phyloP scores from a whole-genome alignment of 2,329 filamentous ascomycete species.

The Aspergillus quadrilineatus region DNA sequence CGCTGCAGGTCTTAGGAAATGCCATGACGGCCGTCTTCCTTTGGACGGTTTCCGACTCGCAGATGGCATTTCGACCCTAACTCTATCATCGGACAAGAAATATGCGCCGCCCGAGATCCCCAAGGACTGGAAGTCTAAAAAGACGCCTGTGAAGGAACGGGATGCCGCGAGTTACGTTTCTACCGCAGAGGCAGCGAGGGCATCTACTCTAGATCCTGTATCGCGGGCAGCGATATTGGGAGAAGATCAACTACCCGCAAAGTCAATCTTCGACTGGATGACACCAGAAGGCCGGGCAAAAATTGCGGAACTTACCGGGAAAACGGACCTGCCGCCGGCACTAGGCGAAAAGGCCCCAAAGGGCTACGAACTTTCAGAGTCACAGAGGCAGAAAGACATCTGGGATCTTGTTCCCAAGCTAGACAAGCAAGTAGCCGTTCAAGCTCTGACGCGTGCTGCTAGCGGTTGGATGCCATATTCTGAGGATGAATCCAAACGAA shows the following conservation, averaged over 20 bases:
- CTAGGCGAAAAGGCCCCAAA: constrained; percentile 69
- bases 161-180: constrained; percentile 56
- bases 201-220: constrained; percentile 71
- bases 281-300: constrained; percentile 73
- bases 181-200: constrained; percentile 73
- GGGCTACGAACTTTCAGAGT: constrained; percentile 62
- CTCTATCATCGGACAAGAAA: constrained; percentile 46
- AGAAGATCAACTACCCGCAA: constrained; percentile 77
- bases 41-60: constrained; percentile 77
- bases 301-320: constrained; percentile 73
- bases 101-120: constrained; percentile 47
- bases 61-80: constrained; percentile 50
- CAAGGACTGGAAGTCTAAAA: constrained; percentile 68
- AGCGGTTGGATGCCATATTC: constrained; percentile 78
- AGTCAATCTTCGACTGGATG: constrained; percentile 94
- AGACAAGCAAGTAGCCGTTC: constrained; percentile 65
- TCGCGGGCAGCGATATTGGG: constrained; percentile 77
- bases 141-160: constrained; percentile 41
- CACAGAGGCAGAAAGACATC: constrained; percentile 60
- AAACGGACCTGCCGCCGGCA: constrained; percentile 72
- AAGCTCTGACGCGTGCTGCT: constrained; percentile 65
- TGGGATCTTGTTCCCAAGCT: constrained; percentile 62
- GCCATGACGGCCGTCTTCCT: constrained; percentile 78
- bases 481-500: constrained; percentile 74
- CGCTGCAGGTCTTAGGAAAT: constrained; percentile 61